Evolutionary conservation across 2,329 filamentous ascomycete genomes (phyloP).

Genomic region (Colletotrichum sp.): DNA sequence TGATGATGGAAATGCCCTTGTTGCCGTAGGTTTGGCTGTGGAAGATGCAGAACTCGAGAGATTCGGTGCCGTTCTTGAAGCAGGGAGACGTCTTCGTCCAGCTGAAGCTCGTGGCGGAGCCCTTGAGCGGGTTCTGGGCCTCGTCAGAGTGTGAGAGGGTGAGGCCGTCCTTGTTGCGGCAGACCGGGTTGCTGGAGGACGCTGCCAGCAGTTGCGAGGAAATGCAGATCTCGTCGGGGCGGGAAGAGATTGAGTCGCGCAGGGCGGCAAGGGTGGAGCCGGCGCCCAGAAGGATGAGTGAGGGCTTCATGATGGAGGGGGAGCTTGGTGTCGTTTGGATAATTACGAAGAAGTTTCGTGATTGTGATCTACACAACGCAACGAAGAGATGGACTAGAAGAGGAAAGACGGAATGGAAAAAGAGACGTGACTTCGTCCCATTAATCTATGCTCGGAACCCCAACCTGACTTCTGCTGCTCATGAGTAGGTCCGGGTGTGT

Average conservation of each 20-base stretch:
- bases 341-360: neutral
- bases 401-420: neutral
- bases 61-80: conserved; percentile 17
- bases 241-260: conserved; percentile 17
- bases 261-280: conserved; percentile 6
- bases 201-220: conserved; percentile 20
- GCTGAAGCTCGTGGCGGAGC: neutral
- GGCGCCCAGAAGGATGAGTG: neutral
- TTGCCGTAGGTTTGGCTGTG: conserved; percentile 37
- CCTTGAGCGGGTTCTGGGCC: neutral
- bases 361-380: conserved; percentile 14
- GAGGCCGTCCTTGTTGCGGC: conserved; percentile 23
- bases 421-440: conserved; percentile 10
- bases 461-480: neutral
- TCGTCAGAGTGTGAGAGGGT: conserved; percentile 8
- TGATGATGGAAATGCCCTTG: conserved; percentile 43
- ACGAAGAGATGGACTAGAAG: neutral
- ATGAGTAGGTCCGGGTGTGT: neutral
- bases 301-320: conserved; percentile 12
- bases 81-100: conserved; percentile 13
- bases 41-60: conserved; percentile 36
- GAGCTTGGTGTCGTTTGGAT: neutral
- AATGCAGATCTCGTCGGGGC: conserved; percentile 18
- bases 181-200: conserved; percentile 11
- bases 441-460: neutral